Evolutionary conservation across 345 rosid genomes (phyloP).

Genomic region (Noccaea caerulescens): DNA sequence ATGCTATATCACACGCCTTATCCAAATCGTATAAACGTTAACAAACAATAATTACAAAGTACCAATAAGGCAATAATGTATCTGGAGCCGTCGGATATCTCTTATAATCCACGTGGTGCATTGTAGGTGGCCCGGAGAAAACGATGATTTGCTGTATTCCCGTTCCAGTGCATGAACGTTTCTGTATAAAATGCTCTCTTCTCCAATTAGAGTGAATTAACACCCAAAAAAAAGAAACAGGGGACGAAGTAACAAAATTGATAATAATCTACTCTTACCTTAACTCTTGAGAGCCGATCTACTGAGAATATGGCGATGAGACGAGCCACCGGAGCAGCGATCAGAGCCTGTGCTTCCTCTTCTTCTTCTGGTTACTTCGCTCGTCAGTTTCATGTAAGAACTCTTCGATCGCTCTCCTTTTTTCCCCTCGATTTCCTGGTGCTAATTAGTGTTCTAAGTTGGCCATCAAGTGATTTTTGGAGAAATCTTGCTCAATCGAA

Average conservation of each 20-base stretch:
- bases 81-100: conserved; percentile 31
- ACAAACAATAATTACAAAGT: neutral
- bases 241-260: conserved; percentile 13
- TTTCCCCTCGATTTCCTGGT: neutral
- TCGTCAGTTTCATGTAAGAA: conserved; percentile 69
- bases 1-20: conserved; percentile 9
- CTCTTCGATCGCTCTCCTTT: neutral
- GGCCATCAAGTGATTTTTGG: neutral
- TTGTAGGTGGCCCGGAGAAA: conserved; percentile 1
- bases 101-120: conserved; percentile 14
- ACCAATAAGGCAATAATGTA: neutral
- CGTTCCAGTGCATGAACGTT: conserved; percentile 35
- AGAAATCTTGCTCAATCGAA: conserved; percentile 5
- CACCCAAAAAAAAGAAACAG: no score
- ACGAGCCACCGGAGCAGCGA: conserved; percentile 56
- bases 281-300: neutral
- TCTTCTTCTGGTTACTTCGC: conserved; percentile 45
- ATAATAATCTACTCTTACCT: conserved; percentile 1
- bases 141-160: conserved; percentile 20
- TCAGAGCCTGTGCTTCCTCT: conserved; percentile 53
- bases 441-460: neutral
- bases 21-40: conserved; percentile 16
- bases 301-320: conserved; percentile 59
- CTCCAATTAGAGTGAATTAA: neutral
- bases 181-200: conserved; percentile 7